Evolutionary conservation across 2,329 filamentous ascomycete species (phyloP).

Genomic region (Aspergillus amoenus): DNA sequence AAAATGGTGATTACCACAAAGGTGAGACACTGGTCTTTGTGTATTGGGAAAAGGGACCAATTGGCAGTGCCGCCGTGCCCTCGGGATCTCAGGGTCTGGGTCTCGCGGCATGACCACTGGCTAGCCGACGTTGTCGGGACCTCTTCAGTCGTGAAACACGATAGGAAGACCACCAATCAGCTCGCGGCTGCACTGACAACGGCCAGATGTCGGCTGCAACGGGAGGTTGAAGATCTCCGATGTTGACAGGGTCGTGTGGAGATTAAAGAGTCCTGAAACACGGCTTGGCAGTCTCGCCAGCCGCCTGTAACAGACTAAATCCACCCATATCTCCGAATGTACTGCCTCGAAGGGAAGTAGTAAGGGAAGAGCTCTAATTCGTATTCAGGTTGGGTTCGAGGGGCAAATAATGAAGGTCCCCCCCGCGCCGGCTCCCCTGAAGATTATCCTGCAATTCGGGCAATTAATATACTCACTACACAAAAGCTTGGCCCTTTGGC

Average conservation of each 20-base stretch:
- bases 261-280: constrained; percentile 9
- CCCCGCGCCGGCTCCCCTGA: not conserved
- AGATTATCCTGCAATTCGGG: not conserved
- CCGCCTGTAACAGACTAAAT: constrained; percentile 37
- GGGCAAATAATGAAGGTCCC: not conserved
- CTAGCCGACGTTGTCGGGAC: not conserved
- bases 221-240: not conserved
- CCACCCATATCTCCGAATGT: not conserved
- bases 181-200: not conserved
- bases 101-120: not conserved
- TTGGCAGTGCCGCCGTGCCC: not conserved
- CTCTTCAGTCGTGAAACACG: not conserved
- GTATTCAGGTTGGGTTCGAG: not conserved
- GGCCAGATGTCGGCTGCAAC: not conserved
- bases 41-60: not conserved
- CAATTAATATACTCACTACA: not conserved
- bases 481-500: not conserved
- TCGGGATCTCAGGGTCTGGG: constrained; percentile 1
- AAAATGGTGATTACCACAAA: not conserved
- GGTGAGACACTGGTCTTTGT: not conserved
- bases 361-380: not conserved
- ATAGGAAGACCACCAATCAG: not conserved
- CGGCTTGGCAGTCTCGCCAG: constrained; percentile 8
- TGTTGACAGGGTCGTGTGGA: not conserved
- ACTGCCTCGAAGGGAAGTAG: no score